Evolutionary conservation across 2,329 filamentous ascomycete genomes (phyloP).

Genomic region (Boeremia lycopersici): DNA sequence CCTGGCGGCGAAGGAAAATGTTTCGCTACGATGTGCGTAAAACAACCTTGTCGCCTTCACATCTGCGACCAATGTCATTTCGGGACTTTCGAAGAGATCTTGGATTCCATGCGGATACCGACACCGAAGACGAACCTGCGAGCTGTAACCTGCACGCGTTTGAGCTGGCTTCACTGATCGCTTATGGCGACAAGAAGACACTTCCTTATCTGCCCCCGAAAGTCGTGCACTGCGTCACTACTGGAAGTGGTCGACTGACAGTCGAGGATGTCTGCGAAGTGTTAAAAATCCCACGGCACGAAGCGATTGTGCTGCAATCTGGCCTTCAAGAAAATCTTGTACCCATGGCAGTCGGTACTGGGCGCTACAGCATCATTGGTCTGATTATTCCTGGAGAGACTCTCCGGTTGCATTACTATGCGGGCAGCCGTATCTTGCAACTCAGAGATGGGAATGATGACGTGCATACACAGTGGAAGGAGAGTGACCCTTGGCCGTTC

Average conservation of each 20-base stretch:
- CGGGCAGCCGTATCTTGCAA: constrained; percentile 32
- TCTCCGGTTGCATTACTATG: constrained; percentile 45
- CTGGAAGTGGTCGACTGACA: constrained; percentile 43
- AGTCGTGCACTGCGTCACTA: constrained; percentile 42
- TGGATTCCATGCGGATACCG: constrained; percentile 13
- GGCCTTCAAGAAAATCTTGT: constrained; percentile 48
- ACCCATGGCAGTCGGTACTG: constrained; percentile 56
- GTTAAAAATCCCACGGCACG: constrained; percentile 40
- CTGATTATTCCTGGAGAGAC: constrained; percentile 63
- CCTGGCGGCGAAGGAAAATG: constrained; percentile 54
- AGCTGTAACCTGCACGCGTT: constrained; percentile 23
- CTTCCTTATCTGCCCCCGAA: constrained; percentile 34
- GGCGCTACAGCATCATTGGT: constrained; percentile 76
- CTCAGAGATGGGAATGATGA: constrained; percentile 37
- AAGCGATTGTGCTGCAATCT: constrained; percentile 56
- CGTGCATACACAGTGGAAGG: constrained; percentile 34
- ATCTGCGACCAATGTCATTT: constrained; percentile 26
- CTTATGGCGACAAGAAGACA: constrained; percentile 32
- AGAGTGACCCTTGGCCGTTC: constrained; percentile 47
- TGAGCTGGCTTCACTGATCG: constrained; percentile 35
- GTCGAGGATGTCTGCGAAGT: constrained; percentile 47
- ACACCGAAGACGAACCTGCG: constrained; percentile 12
- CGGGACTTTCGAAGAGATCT: constrained; percentile 28
- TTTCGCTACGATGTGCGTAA: constrained; percentile 19
- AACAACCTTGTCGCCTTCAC: constrained; percentile 12